These are phyloP conservation scores for Didymella arachidicola DNA, from an alignment of 2,329 filamentous ascomycete species.

Conservation along the genomic window DNA sequence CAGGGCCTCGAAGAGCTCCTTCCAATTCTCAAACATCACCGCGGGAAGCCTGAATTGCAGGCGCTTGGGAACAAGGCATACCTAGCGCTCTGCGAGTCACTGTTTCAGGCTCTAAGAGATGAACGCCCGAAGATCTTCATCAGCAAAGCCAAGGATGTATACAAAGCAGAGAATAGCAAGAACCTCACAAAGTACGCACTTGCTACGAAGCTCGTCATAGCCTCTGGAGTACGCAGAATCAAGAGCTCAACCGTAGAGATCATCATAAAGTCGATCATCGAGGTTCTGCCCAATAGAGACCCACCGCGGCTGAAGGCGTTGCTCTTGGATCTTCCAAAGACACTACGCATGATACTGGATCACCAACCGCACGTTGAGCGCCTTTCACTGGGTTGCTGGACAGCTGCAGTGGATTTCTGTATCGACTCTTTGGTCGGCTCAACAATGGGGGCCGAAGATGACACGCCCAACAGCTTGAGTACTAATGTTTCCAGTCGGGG, in stretches of 20 bases:
- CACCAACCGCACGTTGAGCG: conserved; percentile 82
- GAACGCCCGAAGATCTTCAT: conserved; percentile 72
- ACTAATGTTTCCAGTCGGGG: conserved; percentile 41
- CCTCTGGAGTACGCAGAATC: conserved; percentile 72
- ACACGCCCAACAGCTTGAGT: conserved; percentile 39
- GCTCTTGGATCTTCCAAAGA: conserved; percentile 81
- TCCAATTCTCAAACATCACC: conserved; percentile 64
- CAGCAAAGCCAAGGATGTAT: conserved; percentile 53
- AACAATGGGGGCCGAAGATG: conserved; percentile 36
- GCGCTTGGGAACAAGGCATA: conserved; percentile 77
- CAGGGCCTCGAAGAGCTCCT: conserved; percentile 64
- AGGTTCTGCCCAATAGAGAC: conserved; percentile 70
- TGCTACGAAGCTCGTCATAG: conserved; percentile 74
- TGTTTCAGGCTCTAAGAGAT: conserved; percentile 73
- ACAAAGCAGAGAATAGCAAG: conserved; percentile 36
- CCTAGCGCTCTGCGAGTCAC: conserved; percentile 78
- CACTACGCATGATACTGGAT: conserved; percentile 73
- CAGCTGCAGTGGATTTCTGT: conserved; percentile 74
- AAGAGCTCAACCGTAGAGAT: conserved; percentile 80
- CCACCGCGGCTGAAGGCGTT: conserved; percentile 69
- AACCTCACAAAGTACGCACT: conserved; percentile 74
- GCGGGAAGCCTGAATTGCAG: conserved; percentile 52
- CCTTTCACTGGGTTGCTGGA: conserved; percentile 73
- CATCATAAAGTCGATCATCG: conserved; percentile 81
- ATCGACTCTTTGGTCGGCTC: conserved; percentile 63